Evolutionary conservation across 176 grass and related monocot genomes (phyloP), one percentile per base, ranked within the genome.

Genomic region (Avena insularis): DNA sequence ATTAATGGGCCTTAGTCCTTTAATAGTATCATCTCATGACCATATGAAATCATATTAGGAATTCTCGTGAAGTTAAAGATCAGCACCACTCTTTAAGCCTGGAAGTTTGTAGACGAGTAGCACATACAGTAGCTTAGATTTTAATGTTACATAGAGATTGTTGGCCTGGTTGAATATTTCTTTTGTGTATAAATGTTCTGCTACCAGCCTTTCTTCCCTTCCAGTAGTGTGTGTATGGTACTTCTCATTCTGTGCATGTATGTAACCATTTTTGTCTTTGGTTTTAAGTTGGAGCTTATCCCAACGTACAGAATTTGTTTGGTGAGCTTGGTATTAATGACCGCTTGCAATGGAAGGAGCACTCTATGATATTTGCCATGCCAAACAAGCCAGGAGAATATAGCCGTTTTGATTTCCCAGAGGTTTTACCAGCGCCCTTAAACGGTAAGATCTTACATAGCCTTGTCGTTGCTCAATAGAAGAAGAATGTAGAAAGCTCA

Each of bases 331-430:
- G 94, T 77, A 98, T 98, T 80, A 92, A 90, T 83, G 96, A 98
- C 83, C 93, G 96, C 65, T 93, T 98, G 83, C 96, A 98, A 86
- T 98, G 96, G 96, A 98, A 98, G 81, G 96, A 98, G 56, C 96
- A 98, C 87, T 98, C 96, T 33, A 98, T 98, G 96, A 94, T 98
- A 84, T 98, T 98, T 88, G 96, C 96, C 35, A 94, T 98, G 97
- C 97, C 93, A 23, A 91, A 94, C 77, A 96, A 96, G 54, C 97
- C 93, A 88, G 97, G 97, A 83, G 87, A 96, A 87, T 98, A 94
- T 76, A 96, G 93, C 75, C 92, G 97, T 67, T 98, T 98, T 90
- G 97, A 98, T 91, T 98, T 98, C 83, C 94, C 85, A 77, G 97
- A 96, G 85, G 55, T 81, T 90, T 88, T 98, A 58, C 93, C 97